These are phyloP conservation scores for Luffa aegyptiaca DNA, from an alignment of 306 rosid species.

Conservation along the genomic window DNA sequence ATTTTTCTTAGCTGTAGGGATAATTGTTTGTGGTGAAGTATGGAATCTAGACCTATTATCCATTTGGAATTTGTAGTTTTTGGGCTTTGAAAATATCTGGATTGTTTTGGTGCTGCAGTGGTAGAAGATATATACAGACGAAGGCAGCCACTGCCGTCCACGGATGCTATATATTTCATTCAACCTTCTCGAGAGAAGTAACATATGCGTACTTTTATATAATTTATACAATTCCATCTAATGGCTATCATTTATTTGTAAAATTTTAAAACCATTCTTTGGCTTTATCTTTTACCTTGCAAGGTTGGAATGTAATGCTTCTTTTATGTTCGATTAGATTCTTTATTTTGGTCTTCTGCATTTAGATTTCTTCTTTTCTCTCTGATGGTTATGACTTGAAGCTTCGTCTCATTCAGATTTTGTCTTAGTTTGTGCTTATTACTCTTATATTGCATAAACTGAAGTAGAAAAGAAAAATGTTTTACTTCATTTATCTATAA, in stretches of 20 bases:
- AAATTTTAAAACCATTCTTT: not conserved
- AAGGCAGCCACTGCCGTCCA: constrained; percentile 85
- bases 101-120: constrained; percentile 45
- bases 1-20: not conserved
- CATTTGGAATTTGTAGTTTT: not conserved
- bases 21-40: not conserved
- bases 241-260: not conserved
- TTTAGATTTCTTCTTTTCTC: not conserved
- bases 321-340: not conserved
- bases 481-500: not conserved
- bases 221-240: not conserved
- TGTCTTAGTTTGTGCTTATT: not conserved
- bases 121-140: constrained; percentile 92
- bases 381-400: not conserved
- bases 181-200: constrained; percentile 94
- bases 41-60: not conserved
- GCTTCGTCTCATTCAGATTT: not conserved
- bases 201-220: not conserved
- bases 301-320: not conserved
- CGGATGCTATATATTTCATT: constrained; percentile 95
- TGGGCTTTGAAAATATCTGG: constrained; percentile 14
- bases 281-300: not conserved
- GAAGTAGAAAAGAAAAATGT: not conserved
- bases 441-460: not conserved
- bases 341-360: not conserved